Evolutionary conservation across 192 early-diverging fungal species (phyloP).

Genomic region (Obelidium mucronatum): DNA sequence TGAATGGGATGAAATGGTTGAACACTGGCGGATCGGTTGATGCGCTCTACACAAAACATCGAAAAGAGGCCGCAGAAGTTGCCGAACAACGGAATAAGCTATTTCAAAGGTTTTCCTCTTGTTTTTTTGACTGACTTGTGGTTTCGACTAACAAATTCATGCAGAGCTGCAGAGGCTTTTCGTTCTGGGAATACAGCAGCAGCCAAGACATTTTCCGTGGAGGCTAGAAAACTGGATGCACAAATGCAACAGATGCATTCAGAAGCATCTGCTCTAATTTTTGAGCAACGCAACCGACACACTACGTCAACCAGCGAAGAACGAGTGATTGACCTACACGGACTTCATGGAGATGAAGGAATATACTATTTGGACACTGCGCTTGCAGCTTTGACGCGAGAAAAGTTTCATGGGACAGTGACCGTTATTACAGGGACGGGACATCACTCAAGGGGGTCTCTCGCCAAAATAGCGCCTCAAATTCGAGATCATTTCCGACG

Average conservation of each 20-base stretch:
- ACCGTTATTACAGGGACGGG: constrained; percentile 59
- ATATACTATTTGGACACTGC: constrained; percentile 45
- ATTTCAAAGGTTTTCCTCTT: constrained; percentile 37
- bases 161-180: constrained; percentile 55
- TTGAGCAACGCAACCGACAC: constrained; percentile 45
- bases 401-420: constrained; percentile 42
- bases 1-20: constrained; percentile 42
- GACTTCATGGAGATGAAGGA: constrained; percentile 57
- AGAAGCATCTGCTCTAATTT: constrained; percentile 47
- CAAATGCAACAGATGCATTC: constrained; percentile 45
- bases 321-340: constrained; percentile 57
- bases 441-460: constrained; percentile 47
- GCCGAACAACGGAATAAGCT: constrained; percentile 55
- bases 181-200: constrained; percentile 55
- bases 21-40: constrained; percentile 50
- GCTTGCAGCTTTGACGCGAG: constrained; percentile 29
- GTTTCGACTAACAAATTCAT: constrained; percentile 9
- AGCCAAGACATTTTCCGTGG: constrained; percentile 52
- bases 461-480: constrained; percentile 53
- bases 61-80: constrained; percentile 53
- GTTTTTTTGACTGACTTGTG: constrained; percentile 12
- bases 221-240: constrained; percentile 51
- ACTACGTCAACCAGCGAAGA: background rate
- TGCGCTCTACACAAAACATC: constrained; percentile 45
- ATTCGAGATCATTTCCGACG: constrained; percentile 42